phyloP scores from a whole-genome alignment of 495 filamentous ascomycete species.

The Penicillium simplicissimum region DNA sequence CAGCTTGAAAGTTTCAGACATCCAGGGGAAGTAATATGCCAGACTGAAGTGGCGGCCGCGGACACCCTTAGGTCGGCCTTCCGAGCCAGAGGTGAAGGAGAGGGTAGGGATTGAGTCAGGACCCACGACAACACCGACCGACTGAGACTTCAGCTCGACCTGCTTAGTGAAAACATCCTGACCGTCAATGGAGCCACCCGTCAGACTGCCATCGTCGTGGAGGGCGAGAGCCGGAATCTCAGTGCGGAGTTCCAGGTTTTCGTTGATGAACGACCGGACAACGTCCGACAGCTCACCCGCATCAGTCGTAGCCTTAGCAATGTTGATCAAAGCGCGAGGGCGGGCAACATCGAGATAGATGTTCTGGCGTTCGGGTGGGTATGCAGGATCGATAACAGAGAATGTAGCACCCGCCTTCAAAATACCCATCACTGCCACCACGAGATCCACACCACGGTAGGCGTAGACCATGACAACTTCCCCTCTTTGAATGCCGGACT shows the following conservation, averaged over 20 bases:
- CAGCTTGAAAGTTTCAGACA: slow-evolving; percentile 79
- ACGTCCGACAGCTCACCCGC: slow-evolving; percentile 66
- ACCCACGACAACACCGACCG: slow-evolving; percentile 78
- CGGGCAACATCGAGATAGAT: slow-evolving; percentile 89
- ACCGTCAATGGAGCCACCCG: slow-evolving; percentile 64
- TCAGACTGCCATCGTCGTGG: slow-evolving; percentile 69
- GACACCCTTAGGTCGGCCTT: slow-evolving; percentile 86
- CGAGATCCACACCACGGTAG: slow-evolving; percentile 62
- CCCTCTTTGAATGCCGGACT: slow-evolving; percentile 70
- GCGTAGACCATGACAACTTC: slow-evolving; percentile 96
- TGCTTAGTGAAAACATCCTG: slow-evolving; percentile 66
- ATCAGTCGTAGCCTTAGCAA: slow-evolving; percentile 76
- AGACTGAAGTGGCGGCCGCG: slow-evolving; percentile 85
- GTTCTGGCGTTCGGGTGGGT: slow-evolving; percentile 84
- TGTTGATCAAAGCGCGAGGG: slow-evolving; percentile 76
- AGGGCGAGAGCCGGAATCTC: slow-evolving; percentile 78
- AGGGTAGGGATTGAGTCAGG: slow-evolving; percentile 86
- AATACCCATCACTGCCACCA: slow-evolving; percentile 57
- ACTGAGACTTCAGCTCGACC: slow-evolving; percentile 50
- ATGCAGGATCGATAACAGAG: slow-evolving; percentile 80
- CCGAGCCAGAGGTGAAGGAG: slow-evolving; percentile 81
- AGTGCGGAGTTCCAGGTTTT: slow-evolving; percentile 70
- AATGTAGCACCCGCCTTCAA: slow-evolving; percentile 52
- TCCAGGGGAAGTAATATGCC: slow-evolving; percentile 90
- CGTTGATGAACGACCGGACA: slow-evolving; percentile 73